Conservation (phyloP, 2,329 filamentous ascomycete species). For the Hymenoscyphus infarciens region DNA sequence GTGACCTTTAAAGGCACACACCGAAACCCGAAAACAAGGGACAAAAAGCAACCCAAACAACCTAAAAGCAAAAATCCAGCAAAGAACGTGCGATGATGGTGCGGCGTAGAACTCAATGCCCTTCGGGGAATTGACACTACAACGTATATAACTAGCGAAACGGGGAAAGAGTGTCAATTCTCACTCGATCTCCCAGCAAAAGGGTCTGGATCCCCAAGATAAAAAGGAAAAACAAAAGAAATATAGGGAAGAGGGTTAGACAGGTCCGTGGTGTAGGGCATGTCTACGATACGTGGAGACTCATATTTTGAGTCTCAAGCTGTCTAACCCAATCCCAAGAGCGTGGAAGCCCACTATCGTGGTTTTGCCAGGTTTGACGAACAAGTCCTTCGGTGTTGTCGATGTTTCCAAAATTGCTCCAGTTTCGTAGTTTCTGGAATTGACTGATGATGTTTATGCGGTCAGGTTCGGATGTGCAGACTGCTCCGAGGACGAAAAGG, state of each 20-base stretch:
- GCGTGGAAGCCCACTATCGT: slow-evolving; percentile 14
- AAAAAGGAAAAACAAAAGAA: background rate
- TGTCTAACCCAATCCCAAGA: slow-evolving; percentile 23
- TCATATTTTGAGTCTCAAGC: slow-evolving; percentile 16
- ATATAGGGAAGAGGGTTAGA: background rate
- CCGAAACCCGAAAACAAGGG: background rate
- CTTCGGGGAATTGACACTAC: background rate
- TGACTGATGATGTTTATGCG: slow-evolving; percentile 10
- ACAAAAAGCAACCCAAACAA: background rate
- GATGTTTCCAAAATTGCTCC: slow-evolving; percentile 27
- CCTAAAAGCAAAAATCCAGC: background rate
- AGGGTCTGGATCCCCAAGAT: background rate
- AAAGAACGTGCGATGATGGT: background rate
- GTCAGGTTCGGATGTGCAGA: slow-evolving; percentile 17
- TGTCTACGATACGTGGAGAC: slow-evolving; percentile 22
- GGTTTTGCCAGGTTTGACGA: slow-evolving; percentile 21
- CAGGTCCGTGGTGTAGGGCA: background rate
- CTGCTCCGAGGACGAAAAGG: slow-evolving; percentile 23
- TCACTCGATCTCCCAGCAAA: background rate
- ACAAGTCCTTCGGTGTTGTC: slow-evolving; percentile 18
- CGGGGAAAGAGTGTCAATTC: background rate
- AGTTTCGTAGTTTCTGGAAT: slow-evolving; percentile 20
- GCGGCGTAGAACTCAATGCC: background rate
- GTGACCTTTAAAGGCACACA: background rate
- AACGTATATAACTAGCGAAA: background rate